phyloP scores from a whole-genome alignment of 805 yeast species.

The Diddensiella santjacobensis region DNA sequence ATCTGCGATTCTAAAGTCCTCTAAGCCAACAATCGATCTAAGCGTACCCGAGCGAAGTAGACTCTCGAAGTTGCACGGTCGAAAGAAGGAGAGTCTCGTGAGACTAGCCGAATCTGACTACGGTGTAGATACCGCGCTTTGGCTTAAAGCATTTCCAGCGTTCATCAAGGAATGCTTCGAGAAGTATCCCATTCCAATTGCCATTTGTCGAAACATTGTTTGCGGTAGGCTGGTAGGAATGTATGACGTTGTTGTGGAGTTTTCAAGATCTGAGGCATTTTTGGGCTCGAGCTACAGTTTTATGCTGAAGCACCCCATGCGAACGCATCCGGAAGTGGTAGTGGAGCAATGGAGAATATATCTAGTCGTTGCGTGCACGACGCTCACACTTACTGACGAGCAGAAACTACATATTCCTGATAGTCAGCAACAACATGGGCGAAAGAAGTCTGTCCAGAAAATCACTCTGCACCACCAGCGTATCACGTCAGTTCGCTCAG shows the following conservation, averaged over 20 bases:
- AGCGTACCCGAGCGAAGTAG: slow-evolving; percentile 70
- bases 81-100: slow-evolving; percentile 63
- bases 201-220: slow-evolving; percentile 84
- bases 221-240: slow-evolving; percentile 86
- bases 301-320: slow-evolving; percentile 29
- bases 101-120: slow-evolving; percentile 84
- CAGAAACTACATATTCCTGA: slow-evolving; percentile 69
- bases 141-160: slow-evolving; percentile 86
- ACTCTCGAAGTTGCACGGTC: slow-evolving; percentile 53
- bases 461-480: slow-evolving; percentile 84
- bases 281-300: slow-evolving; percentile 17
- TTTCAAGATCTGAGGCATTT: slow-evolving; percentile 20
- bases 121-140: slow-evolving; percentile 93
- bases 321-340: slow-evolving; percentile 61
- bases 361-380: slow-evolving; percentile 85
- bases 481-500: slow-evolving; percentile 86
- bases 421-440: slow-evolving; percentile 44
- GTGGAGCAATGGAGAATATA: slow-evolving; percentile 87
- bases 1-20: slow-evolving; percentile 52
- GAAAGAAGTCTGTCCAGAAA: slow-evolving; percentile 75
- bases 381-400: slow-evolving; percentile 83
- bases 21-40: slow-evolving; percentile 48
- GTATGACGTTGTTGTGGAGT: slow-evolving; percentile 36
- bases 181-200: slow-evolving; percentile 88
- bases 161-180: slow-evolving; percentile 68